These are phyloP conservation scores for Oryza glaberrima DNA, from an alignment of 176 grass and related monocot species.

Conservation along the genomic window DNA sequence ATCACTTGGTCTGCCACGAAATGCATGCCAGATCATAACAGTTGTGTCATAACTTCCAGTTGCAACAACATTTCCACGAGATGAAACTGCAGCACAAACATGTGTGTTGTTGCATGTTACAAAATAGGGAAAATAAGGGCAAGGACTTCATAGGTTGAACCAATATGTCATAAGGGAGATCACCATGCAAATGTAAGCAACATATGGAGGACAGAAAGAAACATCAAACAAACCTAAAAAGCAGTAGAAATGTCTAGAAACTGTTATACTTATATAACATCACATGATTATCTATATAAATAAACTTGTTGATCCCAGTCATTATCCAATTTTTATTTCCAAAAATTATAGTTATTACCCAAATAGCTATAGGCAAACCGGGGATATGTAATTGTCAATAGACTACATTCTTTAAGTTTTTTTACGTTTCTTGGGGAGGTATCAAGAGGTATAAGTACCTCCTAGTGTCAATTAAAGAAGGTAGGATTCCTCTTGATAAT, in stretches of 20 bases:
- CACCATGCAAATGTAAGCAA: constrained; percentile 16
- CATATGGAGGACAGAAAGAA: constrained; percentile 11
- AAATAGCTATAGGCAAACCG: constrained; percentile 12
- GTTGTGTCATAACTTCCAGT: constrained; percentile 99
- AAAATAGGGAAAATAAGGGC: constrained; percentile 1
- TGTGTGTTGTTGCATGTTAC: constrained; percentile 16
- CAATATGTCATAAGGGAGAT: neutral
- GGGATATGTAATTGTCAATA: constrained; percentile 3
- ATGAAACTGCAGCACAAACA: constrained; percentile 73
- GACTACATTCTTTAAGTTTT: neutral
- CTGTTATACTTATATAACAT: constrained; percentile 24
- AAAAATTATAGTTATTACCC: neutral
- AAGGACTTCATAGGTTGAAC: constrained; percentile 22
- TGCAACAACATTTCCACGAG: constrained; percentile 80
- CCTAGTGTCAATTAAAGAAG: neutral
- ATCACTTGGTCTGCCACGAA: constrained; percentile 71
- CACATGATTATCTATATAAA: neutral
- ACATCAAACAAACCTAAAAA: constrained; percentile 11
- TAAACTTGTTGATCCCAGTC: neutral
- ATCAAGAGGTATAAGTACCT: neutral
- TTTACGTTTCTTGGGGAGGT: neutral
- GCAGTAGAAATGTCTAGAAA: neutral
- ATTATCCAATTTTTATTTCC: neutral
- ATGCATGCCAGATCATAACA: constrained; percentile 96
- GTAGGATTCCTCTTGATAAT: neutral